These are phyloP conservation scores for Nitzschia putrida DNA, from an alignment of 108 stramenopile genomes.

Conservation along the genomic window DNA sequence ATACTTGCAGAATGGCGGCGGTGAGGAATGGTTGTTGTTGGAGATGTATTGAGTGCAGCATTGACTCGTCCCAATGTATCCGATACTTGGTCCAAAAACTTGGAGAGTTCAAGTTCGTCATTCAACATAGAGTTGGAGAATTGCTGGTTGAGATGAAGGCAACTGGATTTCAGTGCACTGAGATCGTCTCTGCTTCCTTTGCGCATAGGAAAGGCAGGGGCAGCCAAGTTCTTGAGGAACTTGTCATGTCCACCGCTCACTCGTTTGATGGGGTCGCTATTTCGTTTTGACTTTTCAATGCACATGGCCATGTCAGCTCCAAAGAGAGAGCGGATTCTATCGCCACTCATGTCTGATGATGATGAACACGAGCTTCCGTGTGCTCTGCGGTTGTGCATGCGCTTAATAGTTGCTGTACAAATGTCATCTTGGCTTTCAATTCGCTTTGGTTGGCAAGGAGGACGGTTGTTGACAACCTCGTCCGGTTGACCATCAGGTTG, in stretches of 20 bases:
- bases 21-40: no score
- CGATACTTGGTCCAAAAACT: neutral
- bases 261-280: neutral
- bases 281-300: neutral
- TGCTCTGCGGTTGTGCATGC: neutral
- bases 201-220: slow-evolving; percentile 13
- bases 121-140: neutral
- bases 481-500: neutral
- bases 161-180: slow-evolving; percentile 3
- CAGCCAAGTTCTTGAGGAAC: neutral
- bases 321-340: slow-evolving; percentile 1
- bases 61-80: neutral
- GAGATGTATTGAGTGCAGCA: neutral
- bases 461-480: neutral
- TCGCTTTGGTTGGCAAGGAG: slow-evolving; percentile 10
- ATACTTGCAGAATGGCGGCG: no score
- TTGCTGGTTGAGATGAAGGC: neutral
- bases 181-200: slow-evolving; percentile 9
- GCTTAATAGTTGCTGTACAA: neutral
- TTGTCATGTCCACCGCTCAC: neutral
- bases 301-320: neutral
- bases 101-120: neutral
- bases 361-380: neutral
- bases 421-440: slow-evolving; percentile 22
- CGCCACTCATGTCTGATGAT: neutral